These are phyloP conservation scores for Capsicum pubescens DNA, from an alignment of 257 asterid genomes.

Conservation along the genomic window DNA sequence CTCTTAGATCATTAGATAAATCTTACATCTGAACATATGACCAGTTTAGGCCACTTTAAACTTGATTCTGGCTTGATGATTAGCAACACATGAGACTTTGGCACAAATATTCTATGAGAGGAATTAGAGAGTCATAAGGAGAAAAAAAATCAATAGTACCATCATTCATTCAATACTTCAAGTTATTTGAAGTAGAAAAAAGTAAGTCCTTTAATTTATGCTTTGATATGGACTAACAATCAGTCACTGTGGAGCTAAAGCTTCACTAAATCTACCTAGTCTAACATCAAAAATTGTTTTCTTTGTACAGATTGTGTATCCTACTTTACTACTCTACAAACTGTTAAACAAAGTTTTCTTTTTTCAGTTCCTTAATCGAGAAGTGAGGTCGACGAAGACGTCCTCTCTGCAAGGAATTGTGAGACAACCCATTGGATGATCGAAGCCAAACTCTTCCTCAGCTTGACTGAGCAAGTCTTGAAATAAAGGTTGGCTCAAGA, in stretches of 20 bases:
- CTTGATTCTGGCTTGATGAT: not conserved
- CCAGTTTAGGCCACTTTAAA: not conserved
- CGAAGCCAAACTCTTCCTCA: not conserved
- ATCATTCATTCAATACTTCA: not conserved
- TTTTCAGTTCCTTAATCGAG: not conserved
- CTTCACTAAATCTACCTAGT: not conserved
- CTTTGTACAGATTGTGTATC: not conserved
- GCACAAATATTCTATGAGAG: not conserved
- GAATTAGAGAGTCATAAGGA: not conserved
- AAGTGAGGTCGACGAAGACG: not conserved
- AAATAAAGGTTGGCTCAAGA: not conserved
- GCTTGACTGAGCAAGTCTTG: not conserved
- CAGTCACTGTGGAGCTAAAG: conserved; percentile 10
- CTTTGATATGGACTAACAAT: not conserved
- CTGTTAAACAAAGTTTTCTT: not conserved
- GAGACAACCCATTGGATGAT: not conserved
- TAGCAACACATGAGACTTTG: not conserved
- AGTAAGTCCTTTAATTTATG: not conserved
- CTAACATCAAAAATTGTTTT: not conserved
- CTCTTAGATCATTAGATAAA: too few species aligned
- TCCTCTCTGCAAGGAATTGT: too few species aligned
- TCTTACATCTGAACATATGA: not conserved
- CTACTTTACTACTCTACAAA: not conserved
- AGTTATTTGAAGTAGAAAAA: not conserved
- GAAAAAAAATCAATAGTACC: not conserved